Conservation (phyloP, 441 rosid genomes). For the Pelargonium fulgidum region DNA sequence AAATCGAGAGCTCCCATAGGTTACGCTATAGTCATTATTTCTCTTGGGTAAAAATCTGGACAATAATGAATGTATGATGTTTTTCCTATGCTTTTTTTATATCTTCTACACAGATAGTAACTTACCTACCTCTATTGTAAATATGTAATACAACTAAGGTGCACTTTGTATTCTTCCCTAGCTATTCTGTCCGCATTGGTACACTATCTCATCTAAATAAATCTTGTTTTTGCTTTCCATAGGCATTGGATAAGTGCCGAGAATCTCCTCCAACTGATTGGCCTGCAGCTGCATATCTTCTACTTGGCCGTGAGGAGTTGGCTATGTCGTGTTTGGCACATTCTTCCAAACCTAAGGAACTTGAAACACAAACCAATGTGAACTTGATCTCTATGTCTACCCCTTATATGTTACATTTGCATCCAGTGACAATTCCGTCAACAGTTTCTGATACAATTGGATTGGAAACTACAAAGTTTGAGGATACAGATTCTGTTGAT, state of each 20-base stretch:
- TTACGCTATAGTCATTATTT: not conserved
- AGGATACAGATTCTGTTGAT: slow-evolving; percentile 72
- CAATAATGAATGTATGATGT: slow-evolving; percentile 10
- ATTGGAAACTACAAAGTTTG: slow-evolving; percentile 61
- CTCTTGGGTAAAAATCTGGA: slow-evolving; percentile 14
- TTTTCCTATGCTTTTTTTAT: slow-evolving; percentile 10
- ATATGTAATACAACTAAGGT: not conserved
- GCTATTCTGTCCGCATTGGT: slow-evolving; percentile 12
- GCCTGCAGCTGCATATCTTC: slow-evolving; percentile 92
- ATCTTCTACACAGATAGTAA: slow-evolving; percentile 11
- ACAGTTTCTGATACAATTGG: slow-evolving; percentile 62
- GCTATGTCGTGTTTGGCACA: slow-evolving; percentile 56
- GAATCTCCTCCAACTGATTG: slow-evolving; percentile 94
- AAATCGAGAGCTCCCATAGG: slow-evolving; percentile 10
- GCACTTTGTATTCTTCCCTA: slow-evolving; percentile 9
- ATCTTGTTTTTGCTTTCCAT: slow-evolving; percentile 24
- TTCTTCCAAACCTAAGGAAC: slow-evolving; percentile 51
- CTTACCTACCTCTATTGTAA: not conserved
- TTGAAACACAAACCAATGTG: slow-evolving; percentile 49
- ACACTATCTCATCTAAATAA: slow-evolving; percentile 15
- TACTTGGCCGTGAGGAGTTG: slow-evolving; percentile 94
- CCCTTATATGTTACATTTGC: slow-evolving; percentile 96
- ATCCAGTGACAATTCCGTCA: slow-evolving; percentile 87
- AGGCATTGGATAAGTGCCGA: slow-evolving; percentile 91
- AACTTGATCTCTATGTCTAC: slow-evolving; percentile 74